phyloP scores from a whole-genome alignment of 2,329 filamentous ascomycete genomes.

The Fusarium multiceps region DNA sequence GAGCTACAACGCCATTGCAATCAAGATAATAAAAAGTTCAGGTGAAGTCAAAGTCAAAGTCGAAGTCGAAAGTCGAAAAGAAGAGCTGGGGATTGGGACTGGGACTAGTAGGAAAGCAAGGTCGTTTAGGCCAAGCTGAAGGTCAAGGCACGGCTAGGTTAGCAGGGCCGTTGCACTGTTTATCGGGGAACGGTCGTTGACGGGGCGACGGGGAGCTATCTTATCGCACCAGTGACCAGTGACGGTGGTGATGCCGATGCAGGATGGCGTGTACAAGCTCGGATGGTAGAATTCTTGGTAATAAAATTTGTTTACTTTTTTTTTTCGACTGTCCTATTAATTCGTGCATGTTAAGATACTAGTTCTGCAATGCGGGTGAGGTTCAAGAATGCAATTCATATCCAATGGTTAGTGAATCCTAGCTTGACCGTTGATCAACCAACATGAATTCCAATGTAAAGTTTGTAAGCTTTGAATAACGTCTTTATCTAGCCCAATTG shows the following conservation, averaged over 20 bases:
- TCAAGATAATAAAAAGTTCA: constrained; percentile 31
- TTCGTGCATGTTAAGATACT: not conserved
- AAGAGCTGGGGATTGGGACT: constrained; percentile 28
- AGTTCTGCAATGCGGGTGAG: not conserved
- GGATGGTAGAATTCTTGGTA: not conserved
- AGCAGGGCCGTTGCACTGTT: constrained; percentile 45
- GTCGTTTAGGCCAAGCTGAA: constrained; percentile 27
- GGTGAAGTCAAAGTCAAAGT: constrained; percentile 1
- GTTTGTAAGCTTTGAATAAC: not conserved
- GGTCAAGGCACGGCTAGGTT: constrained; percentile 30
- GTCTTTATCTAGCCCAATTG: not conserved
- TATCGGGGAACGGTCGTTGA: constrained; percentile 42
- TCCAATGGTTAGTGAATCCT: not conserved
- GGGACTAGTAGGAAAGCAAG: constrained; percentile 29
- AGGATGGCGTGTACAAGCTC: constrained; percentile 22
- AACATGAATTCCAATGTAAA: not conserved
- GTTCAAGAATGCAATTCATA: not conserved
- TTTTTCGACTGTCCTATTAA: not conserved
- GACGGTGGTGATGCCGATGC: constrained; percentile 23
- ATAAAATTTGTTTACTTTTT: not conserved
- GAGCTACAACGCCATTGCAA: constrained; percentile 42
- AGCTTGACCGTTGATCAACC: constrained; percentile 10
- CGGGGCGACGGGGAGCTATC: constrained; percentile 37
- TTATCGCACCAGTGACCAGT: constrained; percentile 40
- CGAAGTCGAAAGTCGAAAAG: not conserved